Conservation (phyloP, 2,329 filamentous ascomycete genomes). For the Aureobasidium namibiae region DNA sequence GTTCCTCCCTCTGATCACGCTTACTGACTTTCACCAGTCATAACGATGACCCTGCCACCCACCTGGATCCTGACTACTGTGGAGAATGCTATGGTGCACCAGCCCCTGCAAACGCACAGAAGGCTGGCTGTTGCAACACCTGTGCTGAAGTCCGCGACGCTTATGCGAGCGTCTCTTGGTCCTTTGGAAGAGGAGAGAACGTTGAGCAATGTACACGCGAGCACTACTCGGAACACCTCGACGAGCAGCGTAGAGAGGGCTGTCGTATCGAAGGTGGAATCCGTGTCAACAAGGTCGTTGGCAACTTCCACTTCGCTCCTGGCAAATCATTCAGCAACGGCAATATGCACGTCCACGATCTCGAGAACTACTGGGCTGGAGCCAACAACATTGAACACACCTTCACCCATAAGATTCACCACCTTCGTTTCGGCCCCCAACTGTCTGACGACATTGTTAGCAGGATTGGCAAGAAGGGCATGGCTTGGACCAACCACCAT, state of each 20-base stretch:
- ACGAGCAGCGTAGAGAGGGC: slow-evolving; percentile 81
- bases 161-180: slow-evolving; percentile 83
- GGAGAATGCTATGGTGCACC: slow-evolving; percentile 85
- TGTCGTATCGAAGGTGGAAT: slow-evolving; percentile 89
- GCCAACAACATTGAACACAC: slow-evolving; percentile 64
- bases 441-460: slow-evolving; percentile 66
- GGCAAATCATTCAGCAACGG: slow-evolving; percentile 93
- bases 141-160: slow-evolving; percentile 95
- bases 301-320: slow-evolving; percentile 97
- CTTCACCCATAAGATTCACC: slow-evolving; percentile 82
- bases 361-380: slow-evolving; percentile 86
- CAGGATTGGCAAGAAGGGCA: slow-evolving; percentile 49
- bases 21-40: slow-evolving; percentile 42
- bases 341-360: slow-evolving; percentile 94
- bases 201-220: slow-evolving; percentile 95
- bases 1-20: not conserved
- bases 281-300: slow-evolving; percentile 95
- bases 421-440: slow-evolving; percentile 86
- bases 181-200: slow-evolving; percentile 82
- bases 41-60: slow-evolving; percentile 57
- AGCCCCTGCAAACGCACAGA: slow-evolving; percentile 60
- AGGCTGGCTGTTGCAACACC: slow-evolving; percentile 90
- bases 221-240: slow-evolving; percentile 83
- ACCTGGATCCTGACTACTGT: slow-evolving; percentile 88
- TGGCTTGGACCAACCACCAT: slow-evolving; percentile 80